Evolutionary conservation across 2,329 filamentous ascomycete genomes (phyloP), one percentile per base, ranked within the genome.

Genomic region (Exophiala alcalophila): DNA sequence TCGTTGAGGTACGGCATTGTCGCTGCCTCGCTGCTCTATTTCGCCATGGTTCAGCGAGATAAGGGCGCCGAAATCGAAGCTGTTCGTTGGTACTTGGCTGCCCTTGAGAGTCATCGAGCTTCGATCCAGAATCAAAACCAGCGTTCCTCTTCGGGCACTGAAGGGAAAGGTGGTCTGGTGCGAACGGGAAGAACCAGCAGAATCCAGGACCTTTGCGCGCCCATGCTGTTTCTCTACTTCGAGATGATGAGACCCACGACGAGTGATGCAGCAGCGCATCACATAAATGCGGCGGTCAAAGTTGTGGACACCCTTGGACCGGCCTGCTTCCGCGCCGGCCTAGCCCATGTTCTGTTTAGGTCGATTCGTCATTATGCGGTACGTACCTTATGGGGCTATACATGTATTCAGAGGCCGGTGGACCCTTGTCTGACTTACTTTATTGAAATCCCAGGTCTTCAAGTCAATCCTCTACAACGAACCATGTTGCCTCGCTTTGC

Each of bases 221-320:
- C 35, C 1, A 38, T 38, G 35, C 18, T 38, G 23, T 38, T 38
- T 28, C 35, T 38, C 16, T 38, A 38, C 24, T 38, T 38, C 8
- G 35, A 38, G 25, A 38, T 26, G 25, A 28, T 38, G 35, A 29
- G n/a, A 26, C 23, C 16, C 8, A 29, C 35, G n/a, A 27, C 23
- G 4, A 10, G 10, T 28, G 25, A 20, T 5, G 35, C 24, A 5
- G 27, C 24, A 26, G 25, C 35, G 16, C 35, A 38, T n/a, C 35
- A 38, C 9, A 29, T 38, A 14, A 20, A 24, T 10, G 35, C 35
- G 10, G 35, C 35, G 2, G 25, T 29, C 24, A 29, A 12, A 11
- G 16, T 8, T 7, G 23, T 38, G 15, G 24, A 38, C 8, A 18
- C 23, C 6, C 23, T 4, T 19, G 16, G 35, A 6, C 35, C 35